A percentile compares a stretch with the other conserved stretches of the same genome.
phyloP scores from a whole-genome alignment of 225 moss, liverwort and hornwort genomes.

The Rhytidiadelphus loreus region DNA sequence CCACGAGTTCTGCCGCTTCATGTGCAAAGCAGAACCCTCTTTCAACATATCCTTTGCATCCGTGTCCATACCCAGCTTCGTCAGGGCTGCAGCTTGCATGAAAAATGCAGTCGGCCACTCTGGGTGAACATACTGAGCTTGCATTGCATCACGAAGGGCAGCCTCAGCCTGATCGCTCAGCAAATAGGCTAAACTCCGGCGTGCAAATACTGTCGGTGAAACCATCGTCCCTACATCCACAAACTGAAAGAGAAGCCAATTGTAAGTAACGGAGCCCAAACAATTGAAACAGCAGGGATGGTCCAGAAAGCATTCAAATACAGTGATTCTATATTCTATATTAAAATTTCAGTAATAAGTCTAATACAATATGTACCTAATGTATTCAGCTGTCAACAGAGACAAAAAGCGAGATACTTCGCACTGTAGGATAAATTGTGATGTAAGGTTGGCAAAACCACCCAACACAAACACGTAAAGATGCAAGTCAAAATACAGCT shows the following conservation, averaged over 20 bases:
- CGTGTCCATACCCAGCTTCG: slow-evolving; percentile 86
- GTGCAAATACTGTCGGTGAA: slow-evolving; percentile 88
- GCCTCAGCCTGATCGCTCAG: slow-evolving; percentile 90
- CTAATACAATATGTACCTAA: background rate
- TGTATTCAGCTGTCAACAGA: background rate
- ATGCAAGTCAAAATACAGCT: background rate
- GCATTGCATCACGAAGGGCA: slow-evolving; percentile 91
- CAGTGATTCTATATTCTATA: background rate
- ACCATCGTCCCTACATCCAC: slow-evolving; percentile 95
- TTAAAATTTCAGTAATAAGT: background rate
- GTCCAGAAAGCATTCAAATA: background rate
- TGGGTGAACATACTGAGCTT: slow-evolving; percentile 85
- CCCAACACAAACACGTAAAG: background rate
- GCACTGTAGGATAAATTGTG: background rate
- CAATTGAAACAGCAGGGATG: background rate
- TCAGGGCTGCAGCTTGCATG: slow-evolving; percentile 89
- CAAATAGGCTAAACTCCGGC: slow-evolving; percentile 79
- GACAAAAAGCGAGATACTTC: background rate
- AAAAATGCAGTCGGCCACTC: slow-evolving; percentile 96
- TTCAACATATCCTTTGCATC: slow-evolving; percentile 94
- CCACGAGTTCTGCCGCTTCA: slow-evolving; percentile 55
- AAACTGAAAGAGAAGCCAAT: slow-evolving; percentile 36
- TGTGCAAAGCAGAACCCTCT: slow-evolving; percentile 74
- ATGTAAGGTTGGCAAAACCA: background rate
- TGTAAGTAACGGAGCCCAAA: background rate